Conservation (phyloP, 495 filamentous ascomycete species). For the Podospora sp. region DNA sequence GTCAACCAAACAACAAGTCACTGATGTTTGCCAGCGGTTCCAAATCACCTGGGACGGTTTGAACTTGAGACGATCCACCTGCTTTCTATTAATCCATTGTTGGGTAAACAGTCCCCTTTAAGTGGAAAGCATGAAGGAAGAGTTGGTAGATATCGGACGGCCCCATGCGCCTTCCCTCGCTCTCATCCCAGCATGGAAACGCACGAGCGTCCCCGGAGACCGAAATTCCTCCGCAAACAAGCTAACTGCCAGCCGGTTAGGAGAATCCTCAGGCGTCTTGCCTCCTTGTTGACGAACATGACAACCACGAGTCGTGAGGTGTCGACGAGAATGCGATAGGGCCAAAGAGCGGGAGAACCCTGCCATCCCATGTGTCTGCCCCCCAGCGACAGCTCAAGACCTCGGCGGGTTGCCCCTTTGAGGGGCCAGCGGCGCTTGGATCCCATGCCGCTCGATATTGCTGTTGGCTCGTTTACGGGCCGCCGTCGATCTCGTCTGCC, state of each 20-base stretch:
- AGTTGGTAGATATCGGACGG: not conserved
- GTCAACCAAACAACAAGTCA: not conserved
- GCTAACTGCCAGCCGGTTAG: not conserved
- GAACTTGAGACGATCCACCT: not conserved
- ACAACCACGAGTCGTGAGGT: not conserved
- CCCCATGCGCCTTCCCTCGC: not conserved
- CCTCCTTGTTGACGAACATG: not conserved
- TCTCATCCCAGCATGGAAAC: not conserved
- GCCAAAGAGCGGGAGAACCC: not conserved
- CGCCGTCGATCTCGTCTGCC: not conserved
- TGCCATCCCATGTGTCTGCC: slow-evolving; percentile 1
- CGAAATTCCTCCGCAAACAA: not conserved
- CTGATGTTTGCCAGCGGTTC: not conserved
- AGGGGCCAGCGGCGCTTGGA: not conserved
- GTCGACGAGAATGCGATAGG: slow-evolving; percentile 16
- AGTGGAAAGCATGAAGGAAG: not conserved
- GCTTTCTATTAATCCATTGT: not conserved
- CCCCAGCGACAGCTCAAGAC: not conserved
- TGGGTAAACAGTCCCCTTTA: not conserved
- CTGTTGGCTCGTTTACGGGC: slow-evolving; percentile 23
- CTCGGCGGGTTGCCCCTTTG: not conserved
- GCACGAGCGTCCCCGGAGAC: not conserved
- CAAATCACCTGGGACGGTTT: not conserved
- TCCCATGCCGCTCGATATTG: not conserved
- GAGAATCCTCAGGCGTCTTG: not conserved